These are phyloP conservation scores for Solanum hybrid DNA, from an alignment of 305 asterid genomes.

Conservation along the genomic window DNA sequence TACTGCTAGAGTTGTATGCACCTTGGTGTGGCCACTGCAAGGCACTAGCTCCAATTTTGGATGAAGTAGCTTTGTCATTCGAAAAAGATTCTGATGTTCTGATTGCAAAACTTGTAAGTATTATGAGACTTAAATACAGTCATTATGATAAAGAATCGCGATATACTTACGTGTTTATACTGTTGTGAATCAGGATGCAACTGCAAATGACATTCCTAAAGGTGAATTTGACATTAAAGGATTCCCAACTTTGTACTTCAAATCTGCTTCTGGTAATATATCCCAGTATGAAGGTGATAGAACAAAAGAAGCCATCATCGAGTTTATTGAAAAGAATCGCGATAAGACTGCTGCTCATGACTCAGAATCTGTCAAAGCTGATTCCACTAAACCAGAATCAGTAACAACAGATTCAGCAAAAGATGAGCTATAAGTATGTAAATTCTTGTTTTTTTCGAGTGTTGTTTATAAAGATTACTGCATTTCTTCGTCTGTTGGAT, in stretches of 20 bases:
- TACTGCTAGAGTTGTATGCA: conserved; percentile 62
- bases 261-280: conserved; percentile 55
- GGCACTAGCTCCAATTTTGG: conserved; percentile 63
- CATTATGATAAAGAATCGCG: background rate
- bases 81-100: conserved; percentile 39
- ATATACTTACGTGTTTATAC: background rate
- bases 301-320: conserved; percentile 60
- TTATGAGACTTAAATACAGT: background rate
- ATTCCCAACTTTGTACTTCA: conserved; percentile 73
- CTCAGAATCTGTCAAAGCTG: conserved; percentile 7
- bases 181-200: conserved; percentile 44
- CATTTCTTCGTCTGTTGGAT: background rate
- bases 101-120: conserved; percentile 61
- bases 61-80: conserved; percentile 62
- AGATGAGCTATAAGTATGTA: conserved; percentile 50
- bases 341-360: conserved; percentile 27
- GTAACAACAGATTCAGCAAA: conserved; percentile 13
- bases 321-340: conserved; percentile 42
- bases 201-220: conserved; percentile 60
- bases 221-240: conserved; percentile 56
- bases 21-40: conserved; percentile 88
- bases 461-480: background rate
- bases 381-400: conserved; percentile 16
- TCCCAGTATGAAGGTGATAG: conserved; percentile 47
- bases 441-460: background rate